Base-by-base conservation (phyloP, 2,329 filamentous ascomycete genomes). In the Fusarium goolgardi region DNA sequence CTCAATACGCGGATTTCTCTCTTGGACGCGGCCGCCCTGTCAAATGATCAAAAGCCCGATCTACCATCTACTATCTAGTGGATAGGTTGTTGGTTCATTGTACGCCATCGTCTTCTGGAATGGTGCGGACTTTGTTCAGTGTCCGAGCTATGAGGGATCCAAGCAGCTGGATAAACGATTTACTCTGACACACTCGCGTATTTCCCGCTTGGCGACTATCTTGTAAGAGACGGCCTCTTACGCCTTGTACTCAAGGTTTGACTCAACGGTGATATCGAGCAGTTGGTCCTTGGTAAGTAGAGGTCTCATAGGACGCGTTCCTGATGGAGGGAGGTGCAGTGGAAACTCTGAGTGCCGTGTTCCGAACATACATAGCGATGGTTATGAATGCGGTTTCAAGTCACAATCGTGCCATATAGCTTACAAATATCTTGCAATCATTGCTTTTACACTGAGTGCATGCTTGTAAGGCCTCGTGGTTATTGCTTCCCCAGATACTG, bases 71-170 rank as follows among this genome's bases (percentile, higher is more conserved):
- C 6, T 15, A 21, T 8, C 20, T 23, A 11, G 21, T 5, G 4
- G 9, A 8, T 9, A 7, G 5, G 11, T 6, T 45, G 7, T 45
- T 45, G 27, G 18, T 45, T 31, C n/a, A 11, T 27, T 9, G 13
- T 34, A 7, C 2, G 9, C 16, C 6, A 15, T 35, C 13, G 9
- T 20, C 11, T 29, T 1, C 4, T 51, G 60, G 54, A 65, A 64
- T 65, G 61, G 16, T n/a, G n/a, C 41, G 23, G 52, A 23, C n/a
- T 54, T 27, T 20, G 15, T 6, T 37, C 15, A 34, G 15, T n/a
- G 32, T n/a, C 31, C 23, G 13, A 31, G n/a, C 6, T 10, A 6
- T 9, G 8, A 12, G 12, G 25, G n/a, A 2, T n/a, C 35, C 12
- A 20, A 29, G 25, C 2, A 11, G 16, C n/a, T 6, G 7, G 16